Evolutionary conservation across 139 green algal species (phyloP).

Genomic region (Closterium sp.): DNA sequence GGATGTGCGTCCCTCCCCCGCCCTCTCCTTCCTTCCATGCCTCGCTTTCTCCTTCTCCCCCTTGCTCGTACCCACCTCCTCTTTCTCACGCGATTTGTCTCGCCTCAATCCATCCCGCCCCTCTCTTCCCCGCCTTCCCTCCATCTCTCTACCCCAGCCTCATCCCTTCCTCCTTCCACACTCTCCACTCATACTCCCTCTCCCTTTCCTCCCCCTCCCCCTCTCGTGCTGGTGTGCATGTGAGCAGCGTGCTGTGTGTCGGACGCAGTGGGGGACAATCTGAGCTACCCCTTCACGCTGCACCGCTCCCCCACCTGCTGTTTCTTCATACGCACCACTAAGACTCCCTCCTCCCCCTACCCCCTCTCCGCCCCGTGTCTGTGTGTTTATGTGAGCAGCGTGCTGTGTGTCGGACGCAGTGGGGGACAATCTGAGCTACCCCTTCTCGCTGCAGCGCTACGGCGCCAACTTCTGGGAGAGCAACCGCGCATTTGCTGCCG

Average conservation of each 20-base stretch:
- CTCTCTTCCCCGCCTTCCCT: too few species aligned
- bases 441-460: neutral
- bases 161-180: too few species aligned
- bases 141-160: too few species aligned
- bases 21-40: too few species aligned
- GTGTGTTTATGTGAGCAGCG: neutral
- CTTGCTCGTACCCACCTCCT: too few species aligned
- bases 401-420: conserved; percentile 10
- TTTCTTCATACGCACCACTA: too few species aligned
- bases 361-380: neutral
- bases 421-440: neutral
- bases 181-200: too few species aligned
- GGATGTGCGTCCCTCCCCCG: neutral
- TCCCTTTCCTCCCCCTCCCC: neutral
- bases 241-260: conserved; percentile 11
- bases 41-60: too few species aligned
- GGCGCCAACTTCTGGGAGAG: neutral
- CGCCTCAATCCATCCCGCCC: too few species aligned
- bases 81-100: neutral
- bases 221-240: neutral
- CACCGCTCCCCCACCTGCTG: too few species aligned
- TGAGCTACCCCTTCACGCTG: neutral
- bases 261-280: neutral
- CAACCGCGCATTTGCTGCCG: neutral
- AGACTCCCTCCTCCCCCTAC: too few species aligned